Percentiles rank a stretch among this genome's conserved stretches.
phyloP scores from a whole-genome alignment of 768 basidiomycete genomes.

The Pleurotus pulmonarius region DNA sequence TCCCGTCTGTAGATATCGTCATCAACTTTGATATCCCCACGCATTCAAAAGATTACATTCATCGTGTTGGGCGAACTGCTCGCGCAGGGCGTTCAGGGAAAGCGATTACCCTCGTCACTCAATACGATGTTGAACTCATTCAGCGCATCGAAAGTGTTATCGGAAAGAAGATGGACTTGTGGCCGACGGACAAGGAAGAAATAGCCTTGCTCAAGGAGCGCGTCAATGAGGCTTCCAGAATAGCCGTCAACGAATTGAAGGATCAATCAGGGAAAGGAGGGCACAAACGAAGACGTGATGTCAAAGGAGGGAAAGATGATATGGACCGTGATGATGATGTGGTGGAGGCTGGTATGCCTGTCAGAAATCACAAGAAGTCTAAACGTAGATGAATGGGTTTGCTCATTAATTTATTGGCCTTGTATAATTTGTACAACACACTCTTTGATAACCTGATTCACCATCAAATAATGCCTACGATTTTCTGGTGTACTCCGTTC shows the following conservation, averaged over 20 bases:
- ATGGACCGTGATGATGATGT: constrained; percentile 91
- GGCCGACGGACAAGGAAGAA: constrained; percentile 85
- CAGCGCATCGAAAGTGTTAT: constrained; percentile 93
- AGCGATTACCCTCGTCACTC: constrained; percentile 95
- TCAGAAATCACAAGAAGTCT: constrained; percentile 50
- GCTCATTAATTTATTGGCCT: too few species aligned
- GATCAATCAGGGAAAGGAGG: constrained; percentile 43
- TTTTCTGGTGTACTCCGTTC: too few species aligned
- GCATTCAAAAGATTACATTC: constrained; percentile 98
- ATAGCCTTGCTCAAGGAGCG: constrained; percentile 83
- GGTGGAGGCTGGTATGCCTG: constrained; percentile 86
- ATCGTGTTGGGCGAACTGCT: constrained; percentile 95
- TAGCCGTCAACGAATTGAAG: constrained; percentile 79
- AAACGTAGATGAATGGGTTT: constrained; percentile 14
- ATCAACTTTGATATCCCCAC: constrained; percentile 98
- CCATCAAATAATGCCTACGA: too few species aligned
- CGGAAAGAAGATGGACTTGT: constrained; percentile 89
- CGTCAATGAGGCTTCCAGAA: constrained; percentile 79
- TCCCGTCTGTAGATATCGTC: constrained; percentile 92
- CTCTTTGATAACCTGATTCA: too few species aligned
- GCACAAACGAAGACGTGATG: constrained; percentile 35
- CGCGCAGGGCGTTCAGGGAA: constrained; percentile 97
- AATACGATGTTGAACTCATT: constrained; percentile 96
- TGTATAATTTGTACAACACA: too few species aligned
- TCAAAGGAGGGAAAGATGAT: constrained; percentile 57